Base-by-base conservation (phyloP, 2,329 filamentous ascomycete genomes). In the Acephala macrosclerotiorum region DNA sequence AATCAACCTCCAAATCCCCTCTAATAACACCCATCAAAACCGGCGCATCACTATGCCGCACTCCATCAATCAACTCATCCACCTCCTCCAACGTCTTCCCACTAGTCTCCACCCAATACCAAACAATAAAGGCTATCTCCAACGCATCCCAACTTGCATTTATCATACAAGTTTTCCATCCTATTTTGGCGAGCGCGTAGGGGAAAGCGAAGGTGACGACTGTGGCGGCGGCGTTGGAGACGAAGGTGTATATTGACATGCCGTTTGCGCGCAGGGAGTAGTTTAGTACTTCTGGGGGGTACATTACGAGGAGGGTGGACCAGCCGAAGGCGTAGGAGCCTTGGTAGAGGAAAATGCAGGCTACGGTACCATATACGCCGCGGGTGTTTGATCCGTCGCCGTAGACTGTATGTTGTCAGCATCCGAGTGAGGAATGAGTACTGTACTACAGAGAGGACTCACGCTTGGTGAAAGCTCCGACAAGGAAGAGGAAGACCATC, bases 281-380 rank as follows among this genome's bases (percentile, higher is more conserved):
- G 69, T 82, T 80, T 72, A 84, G 77, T 16, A 84, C 76, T 71
- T 85, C 83, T 0, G 82, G 78, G 2, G 82, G 81, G 66, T 85
- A 85, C 1, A 84, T 73, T 61, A 78, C 80, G 1, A 81, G 75
- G 45, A 85, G 69, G 1, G 83, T 83, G 8, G 82, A 84, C 80
- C 80, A 83, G 1, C 78, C 82, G 22, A 86, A 74, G 0, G 78
- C 80, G 70, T 85, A 86, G 64, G 80, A 81, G 0, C 81, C 83
- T 62, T 83, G 81, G 71, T 85, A 85, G 1, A 85, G 73, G 70
- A 85, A 85, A 73, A 85, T 83, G 20, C 81, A 75, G 0, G 81
- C 81, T 1, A 84, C 80, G 40, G 79, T 76, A 5, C 79, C 81
- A 65, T 84, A 83, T 11, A 80, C 73, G n/a, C 45, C 59, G 16